Evolutionary conservation across 2,329 filamentous ascomycete species (phyloP).

Genomic region (Diplodia corticola): DNA sequence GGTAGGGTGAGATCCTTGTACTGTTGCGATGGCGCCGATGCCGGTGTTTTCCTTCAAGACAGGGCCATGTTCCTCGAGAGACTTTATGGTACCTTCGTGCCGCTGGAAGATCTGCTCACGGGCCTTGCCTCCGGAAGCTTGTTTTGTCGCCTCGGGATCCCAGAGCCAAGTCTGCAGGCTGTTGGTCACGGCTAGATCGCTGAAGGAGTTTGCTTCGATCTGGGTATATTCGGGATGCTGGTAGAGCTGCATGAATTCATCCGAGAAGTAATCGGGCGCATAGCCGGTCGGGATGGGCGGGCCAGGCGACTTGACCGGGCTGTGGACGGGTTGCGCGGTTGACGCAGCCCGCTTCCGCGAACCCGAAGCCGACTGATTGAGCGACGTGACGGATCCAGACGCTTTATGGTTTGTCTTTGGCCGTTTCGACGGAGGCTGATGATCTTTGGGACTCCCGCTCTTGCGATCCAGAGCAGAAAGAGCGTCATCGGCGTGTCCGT

Average conservation of each 20-base stretch:
- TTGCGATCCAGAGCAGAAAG: constrained; percentile 53
- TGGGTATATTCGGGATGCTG: constrained; percentile 58
- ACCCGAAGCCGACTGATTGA: constrained; percentile 62
- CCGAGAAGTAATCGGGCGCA: constrained; percentile 68
- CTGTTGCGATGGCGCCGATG: constrained; percentile 50
- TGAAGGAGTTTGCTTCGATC: constrained; percentile 74
- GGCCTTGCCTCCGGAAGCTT: constrained; percentile 64
- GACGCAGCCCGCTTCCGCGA: constrained; percentile 62
- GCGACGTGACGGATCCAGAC: constrained; percentile 73
- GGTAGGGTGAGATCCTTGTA: constrained; percentile 60
- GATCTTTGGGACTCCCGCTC: constrained; percentile 53
- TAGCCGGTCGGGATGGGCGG: constrained; percentile 61
- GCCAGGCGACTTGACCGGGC: constrained; percentile 74
- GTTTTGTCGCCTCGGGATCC: constrained; percentile 67
- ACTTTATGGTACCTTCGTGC: constrained; percentile 56
- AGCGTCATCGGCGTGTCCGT: constrained; percentile 53
- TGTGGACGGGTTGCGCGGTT: constrained; percentile 32
- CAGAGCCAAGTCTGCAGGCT: constrained; percentile 76
- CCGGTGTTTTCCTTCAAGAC: constrained; percentile 54
- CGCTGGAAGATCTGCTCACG: constrained; percentile 70
- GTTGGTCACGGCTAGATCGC: constrained; percentile 72
- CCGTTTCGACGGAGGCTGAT: constrained; percentile 70
- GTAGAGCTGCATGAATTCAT: constrained; percentile 74
- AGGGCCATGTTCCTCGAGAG: constrained; percentile 54
- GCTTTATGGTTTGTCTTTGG: constrained; percentile 78